These are phyloP conservation scores for Aspergillus ochraceoroseus DNA, from an alignment of 2,329 filamentous ascomycete genomes.

Conservation along the genomic window DNA sequence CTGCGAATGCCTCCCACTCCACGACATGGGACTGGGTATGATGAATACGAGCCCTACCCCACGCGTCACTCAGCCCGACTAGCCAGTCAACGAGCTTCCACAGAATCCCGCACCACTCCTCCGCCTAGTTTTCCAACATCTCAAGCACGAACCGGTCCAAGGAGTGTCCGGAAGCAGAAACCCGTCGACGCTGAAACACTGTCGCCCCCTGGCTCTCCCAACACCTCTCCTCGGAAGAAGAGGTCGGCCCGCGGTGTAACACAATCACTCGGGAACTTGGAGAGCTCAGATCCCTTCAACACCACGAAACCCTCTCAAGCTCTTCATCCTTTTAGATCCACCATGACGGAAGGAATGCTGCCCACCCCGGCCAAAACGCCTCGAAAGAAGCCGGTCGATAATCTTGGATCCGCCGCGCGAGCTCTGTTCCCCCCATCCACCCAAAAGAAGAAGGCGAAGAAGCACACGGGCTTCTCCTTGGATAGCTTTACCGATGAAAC, in stretches of 20 bases:
- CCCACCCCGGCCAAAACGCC: slow-evolving; percentile 61
- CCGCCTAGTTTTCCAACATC: slow-evolving; percentile 28
- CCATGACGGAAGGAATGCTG: slow-evolving; percentile 46
- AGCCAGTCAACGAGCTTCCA: slow-evolving; percentile 32
- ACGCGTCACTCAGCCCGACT: slow-evolving; percentile 41
- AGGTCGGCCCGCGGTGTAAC: slow-evolving; percentile 15
- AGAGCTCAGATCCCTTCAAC: slow-evolving; percentile 24
- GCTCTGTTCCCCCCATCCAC: slow-evolving; percentile 50
- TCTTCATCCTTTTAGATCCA: slow-evolving; percentile 25
- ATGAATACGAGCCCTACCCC: slow-evolving; percentile 39
- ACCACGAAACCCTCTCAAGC: slow-evolving; percentile 22
- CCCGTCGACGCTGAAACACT: slow-evolving; percentile 22
- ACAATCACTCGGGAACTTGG: slow-evolving; percentile 22
- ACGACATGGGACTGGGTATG: slow-evolving; percentile 44
- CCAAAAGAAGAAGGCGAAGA: slow-evolving; percentile 45
- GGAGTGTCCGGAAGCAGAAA: slow-evolving; percentile 23
- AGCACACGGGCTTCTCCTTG: slow-evolving; percentile 44
- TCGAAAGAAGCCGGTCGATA: slow-evolving; percentile 48
- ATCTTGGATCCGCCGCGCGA: slow-evolving; percentile 49
- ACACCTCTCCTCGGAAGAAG: slow-evolving; percentile 29
- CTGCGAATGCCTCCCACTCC: slow-evolving; percentile 44
- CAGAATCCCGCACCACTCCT: slow-evolving; percentile 28
- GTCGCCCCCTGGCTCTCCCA: slow-evolving; percentile 30
- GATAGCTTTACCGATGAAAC: slow-evolving; percentile 41
- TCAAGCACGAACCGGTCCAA: slow-evolving; percentile 19